Conservation (phyloP, 2,329 filamentous ascomycete species). For the Neoscytalidium dimidiatum region DNA sequence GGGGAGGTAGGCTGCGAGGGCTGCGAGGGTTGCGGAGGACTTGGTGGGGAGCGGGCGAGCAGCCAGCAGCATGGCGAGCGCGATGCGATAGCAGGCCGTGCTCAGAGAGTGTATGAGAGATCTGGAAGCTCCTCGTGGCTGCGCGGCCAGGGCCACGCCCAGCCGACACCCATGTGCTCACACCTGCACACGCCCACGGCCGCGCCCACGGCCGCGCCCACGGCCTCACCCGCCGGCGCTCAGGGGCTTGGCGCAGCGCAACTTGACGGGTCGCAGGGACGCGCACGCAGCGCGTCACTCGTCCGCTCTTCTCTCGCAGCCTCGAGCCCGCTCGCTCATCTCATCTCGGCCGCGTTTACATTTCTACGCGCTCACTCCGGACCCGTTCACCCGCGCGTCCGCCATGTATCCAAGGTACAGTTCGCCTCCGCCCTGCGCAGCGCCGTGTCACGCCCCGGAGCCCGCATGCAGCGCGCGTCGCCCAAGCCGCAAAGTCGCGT, state of each 20-base stretch:
- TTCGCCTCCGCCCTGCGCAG: neutral
- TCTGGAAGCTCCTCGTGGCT: constrained; percentile 10
- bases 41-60: constrained; percentile 5
- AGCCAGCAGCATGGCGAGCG: constrained; percentile 18
- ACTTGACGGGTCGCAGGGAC: no score
- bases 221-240: neutral
- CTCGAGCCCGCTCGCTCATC: neutral
- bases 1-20: neutral
- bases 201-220: neutral
- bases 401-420: constrained; percentile 12
- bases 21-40: neutral
- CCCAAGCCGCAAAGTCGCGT: constrained; percentile 6
- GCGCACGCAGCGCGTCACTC: constrained; percentile 1
- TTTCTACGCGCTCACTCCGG: neutral
- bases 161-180: neutral
- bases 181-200: neutral
- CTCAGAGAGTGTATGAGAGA: constrained; percentile 5
- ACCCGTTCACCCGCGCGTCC: neutral
- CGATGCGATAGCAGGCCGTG: constrained; percentile 10
- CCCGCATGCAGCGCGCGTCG: constrained; percentile 9
- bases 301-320: no score
- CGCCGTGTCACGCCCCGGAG: neutral
- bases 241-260: constrained; percentile 7
- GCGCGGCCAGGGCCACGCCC: neutral
- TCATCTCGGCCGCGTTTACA: neutral